Evolutionary conservation across 1,284 basidiomycete species (phyloP).

Genomic region (Puccinia novopanici): DNA sequence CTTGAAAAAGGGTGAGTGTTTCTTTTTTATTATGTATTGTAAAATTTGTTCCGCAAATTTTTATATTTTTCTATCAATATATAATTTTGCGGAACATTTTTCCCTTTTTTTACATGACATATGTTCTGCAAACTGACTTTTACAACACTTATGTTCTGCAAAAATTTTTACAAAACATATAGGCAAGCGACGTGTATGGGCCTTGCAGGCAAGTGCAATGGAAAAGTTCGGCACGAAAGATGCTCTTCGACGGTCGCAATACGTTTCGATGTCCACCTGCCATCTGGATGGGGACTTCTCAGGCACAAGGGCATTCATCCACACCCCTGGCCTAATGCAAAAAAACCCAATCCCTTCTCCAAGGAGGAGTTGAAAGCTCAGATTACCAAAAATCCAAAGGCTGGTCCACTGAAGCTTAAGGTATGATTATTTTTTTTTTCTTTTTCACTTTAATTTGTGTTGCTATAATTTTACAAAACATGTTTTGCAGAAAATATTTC

Average conservation of each 20-base stretch:
- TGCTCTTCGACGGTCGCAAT: neutral
- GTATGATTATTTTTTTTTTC: too few species aligned
- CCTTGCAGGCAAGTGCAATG: neutral
- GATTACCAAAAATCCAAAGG: neutral
- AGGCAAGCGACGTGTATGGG: neutral
- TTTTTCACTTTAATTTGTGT: too few species aligned
- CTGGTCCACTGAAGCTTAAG: neutral
- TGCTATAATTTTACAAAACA: too few species aligned
- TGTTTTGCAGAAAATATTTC: too few species aligned
- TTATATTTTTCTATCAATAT: neutral
- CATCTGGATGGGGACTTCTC: neutral
- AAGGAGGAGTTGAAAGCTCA: neutral
- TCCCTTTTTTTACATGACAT: too few species aligned
- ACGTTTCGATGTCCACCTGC: neutral
- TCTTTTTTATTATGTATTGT: neutral
- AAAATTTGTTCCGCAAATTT: neutral
- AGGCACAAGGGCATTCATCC: neutral
- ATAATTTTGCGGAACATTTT: too few species aligned
- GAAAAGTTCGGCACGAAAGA: neutral
- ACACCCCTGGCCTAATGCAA: neutral
- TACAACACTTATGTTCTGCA: too few species aligned
- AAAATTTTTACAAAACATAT: neutral
- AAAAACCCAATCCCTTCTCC: neutral
- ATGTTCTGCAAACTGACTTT: neutral
- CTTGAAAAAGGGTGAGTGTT: neutral